Conservation (phyloP, 169 alveolate genomes). For the Plasmodium gonderi region DNA sequence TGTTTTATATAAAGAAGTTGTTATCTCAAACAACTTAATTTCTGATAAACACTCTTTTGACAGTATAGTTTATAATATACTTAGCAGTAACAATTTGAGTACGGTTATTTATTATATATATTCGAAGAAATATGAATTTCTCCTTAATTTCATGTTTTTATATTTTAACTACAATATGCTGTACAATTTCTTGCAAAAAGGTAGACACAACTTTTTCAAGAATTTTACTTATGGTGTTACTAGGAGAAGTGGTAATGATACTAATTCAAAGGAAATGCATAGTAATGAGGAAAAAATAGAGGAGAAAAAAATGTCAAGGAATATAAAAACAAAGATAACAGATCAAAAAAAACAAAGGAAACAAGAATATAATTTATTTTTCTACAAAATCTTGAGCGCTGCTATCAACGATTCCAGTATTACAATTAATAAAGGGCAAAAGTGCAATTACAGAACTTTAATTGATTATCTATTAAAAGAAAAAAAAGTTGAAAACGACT, state of each 20-base stretch:
- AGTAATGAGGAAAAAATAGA: background rate
- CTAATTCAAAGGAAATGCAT: background rate
- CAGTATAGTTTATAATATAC: constrained; percentile 12
- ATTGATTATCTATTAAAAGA: background rate
- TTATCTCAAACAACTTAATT: constrained; percentile 4
- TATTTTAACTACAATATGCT: constrained; percentile 47
- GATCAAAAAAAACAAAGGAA: background rate
- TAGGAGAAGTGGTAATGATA: background rate
- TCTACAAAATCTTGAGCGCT: constrained; percentile 10
- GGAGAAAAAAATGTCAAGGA: background rate
- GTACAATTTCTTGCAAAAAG: constrained; percentile 2
- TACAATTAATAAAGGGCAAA: constrained; percentile 1
- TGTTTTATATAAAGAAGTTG: constrained; percentile 9
- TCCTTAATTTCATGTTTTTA: constrained; percentile 27
- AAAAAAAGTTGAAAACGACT: background rate
- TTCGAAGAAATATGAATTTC: constrained; percentile 44
- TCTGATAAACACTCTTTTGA: background rate
- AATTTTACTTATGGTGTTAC: background rate
- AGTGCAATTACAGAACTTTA: background rate
- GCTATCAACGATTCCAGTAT: constrained; percentile 10
- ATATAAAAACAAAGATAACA: background rate
- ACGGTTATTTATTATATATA: constrained; percentile 45
- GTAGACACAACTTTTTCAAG: background rate
- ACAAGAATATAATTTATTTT: background rate
- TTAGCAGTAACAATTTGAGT: constrained; percentile 34